Base-by-base conservation (phyloP, 2,329 filamentous ascomycete species). In the Penicillium sp. region DNA sequence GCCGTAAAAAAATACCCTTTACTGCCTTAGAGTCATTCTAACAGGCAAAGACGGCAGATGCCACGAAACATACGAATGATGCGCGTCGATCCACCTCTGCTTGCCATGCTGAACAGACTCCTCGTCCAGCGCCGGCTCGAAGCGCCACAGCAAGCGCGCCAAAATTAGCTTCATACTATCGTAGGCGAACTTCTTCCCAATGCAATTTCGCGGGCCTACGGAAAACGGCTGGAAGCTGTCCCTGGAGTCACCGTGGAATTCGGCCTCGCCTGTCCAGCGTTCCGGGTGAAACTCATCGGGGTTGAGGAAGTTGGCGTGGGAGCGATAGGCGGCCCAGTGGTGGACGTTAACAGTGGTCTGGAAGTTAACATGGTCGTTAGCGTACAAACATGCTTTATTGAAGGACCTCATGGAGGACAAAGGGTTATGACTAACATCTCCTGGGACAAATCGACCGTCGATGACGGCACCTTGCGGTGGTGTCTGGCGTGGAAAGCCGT, bases 401-500 rank as follows among this genome's bases (percentile, higher is more conserved):
- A 21, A 2, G 21, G 21, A 21, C 21, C 21, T 21, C 21, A 21
- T 21, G 21, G 1, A 31, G 17, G 26, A 2, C n/a, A 13, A 11
- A 2, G 8, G 21, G 21, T 21, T 21, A 5, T 3, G 2, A 58
- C 64, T 56, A 35, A 69, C 66, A 17, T 67, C 69, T 21, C 60
- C 76, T 3, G 79, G 78, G 6, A 82, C 66, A n/a, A 58, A 66
- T 45, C 76, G 64, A 3, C 78, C 78, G 62, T 73, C 73, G 35
- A 82, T 76, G 0, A 68, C 35, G 5, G 71, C 69, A 3, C 80
- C 80, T 9, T 71, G 75, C 21, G 71, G 67, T 7, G 76, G 74
- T 0, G 75, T 71, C 6, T 70, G 68, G 5, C 79, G 73, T 15
- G 78, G 68, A 19, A 81, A 72, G 7, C 79, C 77, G 29, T 74